Percentiles rank a stretch among this genome's conserved stretches.
These are phyloP conservation scores for Penicillium silybi DNA, from an alignment of 495 filamentous ascomycete species.

Conservation along the genomic window DNA sequence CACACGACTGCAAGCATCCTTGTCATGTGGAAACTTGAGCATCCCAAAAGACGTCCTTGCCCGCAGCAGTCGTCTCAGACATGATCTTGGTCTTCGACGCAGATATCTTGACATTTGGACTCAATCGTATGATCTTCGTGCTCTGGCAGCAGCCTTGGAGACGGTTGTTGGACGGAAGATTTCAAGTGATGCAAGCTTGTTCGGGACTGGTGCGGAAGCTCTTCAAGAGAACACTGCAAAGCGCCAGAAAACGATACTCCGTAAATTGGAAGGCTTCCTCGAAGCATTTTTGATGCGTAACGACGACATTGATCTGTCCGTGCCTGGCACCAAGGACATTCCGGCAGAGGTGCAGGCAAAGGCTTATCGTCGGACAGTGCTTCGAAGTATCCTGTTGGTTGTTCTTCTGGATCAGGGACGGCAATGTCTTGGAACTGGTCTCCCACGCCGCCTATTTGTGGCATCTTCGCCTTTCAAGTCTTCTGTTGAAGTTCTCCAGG, in stretches of 20 bases:
- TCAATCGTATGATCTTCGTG: constrained; percentile 50
- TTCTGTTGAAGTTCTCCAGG: constrained; percentile 51
- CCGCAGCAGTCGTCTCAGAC: constrained; percentile 44
- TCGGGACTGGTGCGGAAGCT: background rate
- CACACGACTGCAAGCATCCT: constrained; percentile 57
- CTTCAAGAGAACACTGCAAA: background rate
- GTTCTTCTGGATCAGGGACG: constrained; percentile 54
- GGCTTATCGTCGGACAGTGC: constrained; percentile 53
- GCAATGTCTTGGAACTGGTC: constrained; percentile 18
- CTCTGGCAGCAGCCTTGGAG: constrained; percentile 52
- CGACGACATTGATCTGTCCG: constrained; percentile 42
- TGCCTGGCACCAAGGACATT: constrained; percentile 14
- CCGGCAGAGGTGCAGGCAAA: constrained; percentile 38
- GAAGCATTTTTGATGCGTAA: constrained; percentile 57
- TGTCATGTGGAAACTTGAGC: constrained; percentile 59
- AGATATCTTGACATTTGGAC: constrained; percentile 57
- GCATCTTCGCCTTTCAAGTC: constrained; percentile 51
- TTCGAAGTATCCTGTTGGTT: constrained; percentile 59
- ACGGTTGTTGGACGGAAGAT: constrained; percentile 58
- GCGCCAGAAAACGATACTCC: constrained; percentile 30
- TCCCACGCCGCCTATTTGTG: constrained; percentile 44
- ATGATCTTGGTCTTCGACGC: constrained; percentile 56
- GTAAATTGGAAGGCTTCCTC: constrained; percentile 49
- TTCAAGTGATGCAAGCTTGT: constrained; percentile 7
- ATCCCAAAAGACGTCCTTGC: constrained; percentile 50